Base-by-base conservation (phyloP, 805 yeast species). In the Starmera quercuum region DNA sequence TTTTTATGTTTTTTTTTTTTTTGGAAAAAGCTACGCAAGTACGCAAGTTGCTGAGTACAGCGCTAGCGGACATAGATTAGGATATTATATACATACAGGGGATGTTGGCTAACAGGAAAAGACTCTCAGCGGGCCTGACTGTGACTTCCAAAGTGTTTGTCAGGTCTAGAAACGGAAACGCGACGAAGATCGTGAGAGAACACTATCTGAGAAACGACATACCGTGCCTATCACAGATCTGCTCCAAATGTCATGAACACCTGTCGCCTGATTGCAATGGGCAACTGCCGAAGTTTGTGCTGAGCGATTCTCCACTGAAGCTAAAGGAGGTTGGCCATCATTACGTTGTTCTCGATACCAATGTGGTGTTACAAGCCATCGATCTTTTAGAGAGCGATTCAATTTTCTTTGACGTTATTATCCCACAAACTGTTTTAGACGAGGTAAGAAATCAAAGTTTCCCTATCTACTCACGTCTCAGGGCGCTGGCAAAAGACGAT, bases 391-490 rank as follows among this genome's bases (percentile, higher is more conserved):
- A 92, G 56, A 79, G 76, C 47, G 67, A 68, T 15, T 68, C 72
- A 20, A 80, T 83, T 34, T 84, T 92, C 51, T 80, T 71, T 49
- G 97, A 92, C 58, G 95, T 88, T 13, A 80, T 92, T 36, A 64
- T 92, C n/a, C 95, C 97, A 2, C 98, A 92, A 55, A 83, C 95
- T 6, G 97, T 86, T 3, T 64, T 92, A 23, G 97, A 94, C 46
- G 97, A 92, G 57, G 95, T 90, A 8, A 75, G 85, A 43, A 86
- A 86, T 53, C 69, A 80, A 50, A 84, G 95, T 32, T 75, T 78
- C 50, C 95, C 98, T 4, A 78, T 90, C 14, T 92, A 88, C 55
- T 77, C 83, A 48, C 71, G 98, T 53, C 59, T 90, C 31, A 71
- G 97, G 49, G 73, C 83, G 3, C 62, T 92, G 14, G 77, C 84